These are phyloP conservation scores for Parietaria judaica DNA, from an alignment of 306 rosid genomes.

Conservation along the genomic window DNA sequence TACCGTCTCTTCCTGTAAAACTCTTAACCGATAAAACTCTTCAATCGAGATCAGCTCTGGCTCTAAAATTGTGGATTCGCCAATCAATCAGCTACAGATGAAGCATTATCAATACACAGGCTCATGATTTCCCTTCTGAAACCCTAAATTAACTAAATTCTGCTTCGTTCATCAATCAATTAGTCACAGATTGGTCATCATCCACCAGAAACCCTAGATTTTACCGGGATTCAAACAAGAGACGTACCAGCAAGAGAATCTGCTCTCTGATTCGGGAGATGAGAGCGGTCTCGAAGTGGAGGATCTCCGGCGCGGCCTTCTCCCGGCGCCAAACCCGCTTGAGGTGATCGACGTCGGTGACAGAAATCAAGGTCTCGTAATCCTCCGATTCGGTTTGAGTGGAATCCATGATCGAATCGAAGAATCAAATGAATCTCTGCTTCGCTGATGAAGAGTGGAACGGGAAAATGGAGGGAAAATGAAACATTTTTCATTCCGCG, in stretches of 20 bases:
- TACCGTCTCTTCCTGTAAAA: slow-evolving; percentile 70
- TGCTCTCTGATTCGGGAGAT: slow-evolving; percentile 50
- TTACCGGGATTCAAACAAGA: background rate
- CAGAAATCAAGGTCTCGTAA: slow-evolving; percentile 30
- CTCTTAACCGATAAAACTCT: background rate
- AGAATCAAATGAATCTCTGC: background rate
- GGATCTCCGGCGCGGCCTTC: slow-evolving; percentile 59
- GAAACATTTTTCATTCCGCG: background rate
- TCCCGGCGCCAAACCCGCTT: slow-evolving; percentile 54
- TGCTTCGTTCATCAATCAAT: too few species aligned
- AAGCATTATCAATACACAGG: background rate
- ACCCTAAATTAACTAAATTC: too few species aligned
- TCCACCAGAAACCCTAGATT: background rate
- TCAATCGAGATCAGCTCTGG: background rate
- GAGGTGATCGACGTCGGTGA: slow-evolving; percentile 39
- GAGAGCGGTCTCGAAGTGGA: slow-evolving; percentile 50
- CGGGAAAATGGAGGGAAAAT: background rate
- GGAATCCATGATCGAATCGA: slow-evolving; percentile 24
- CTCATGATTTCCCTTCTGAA: background rate
- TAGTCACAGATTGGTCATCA: too few species aligned
- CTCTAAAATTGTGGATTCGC: background rate
- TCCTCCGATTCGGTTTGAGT: slow-evolving; percentile 27
- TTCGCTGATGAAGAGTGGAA: background rate
- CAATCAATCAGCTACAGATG: background rate
- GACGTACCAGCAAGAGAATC: slow-evolving; percentile 56